A percentile compares a stretch with the other conserved stretches of the same genome.
phyloP scores from a whole-genome alignment of 2,329 filamentous ascomycete genomes.

The Cladosporium sp. region DNA sequence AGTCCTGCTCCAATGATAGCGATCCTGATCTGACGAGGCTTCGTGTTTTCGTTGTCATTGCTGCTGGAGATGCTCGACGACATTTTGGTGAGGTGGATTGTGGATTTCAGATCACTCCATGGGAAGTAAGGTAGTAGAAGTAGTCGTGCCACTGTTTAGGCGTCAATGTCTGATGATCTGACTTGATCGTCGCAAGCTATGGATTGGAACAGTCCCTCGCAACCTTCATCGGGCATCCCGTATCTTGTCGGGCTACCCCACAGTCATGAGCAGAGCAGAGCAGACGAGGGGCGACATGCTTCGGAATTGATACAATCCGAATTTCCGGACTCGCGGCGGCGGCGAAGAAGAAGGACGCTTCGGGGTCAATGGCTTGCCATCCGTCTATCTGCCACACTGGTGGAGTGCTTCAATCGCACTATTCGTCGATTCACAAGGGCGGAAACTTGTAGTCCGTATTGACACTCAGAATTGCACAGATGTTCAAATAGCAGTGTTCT shows the following conservation, averaged over 20 bases:
- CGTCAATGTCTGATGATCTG: neutral
- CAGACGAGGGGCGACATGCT: no score
- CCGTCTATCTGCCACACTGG: neutral
- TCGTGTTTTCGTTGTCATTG: neutral
- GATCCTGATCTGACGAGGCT: neutral
- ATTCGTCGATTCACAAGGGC: neutral
- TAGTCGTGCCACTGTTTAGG: neutral
- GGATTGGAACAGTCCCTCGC: neutral
- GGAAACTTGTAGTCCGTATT: no score
- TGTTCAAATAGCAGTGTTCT: no score
- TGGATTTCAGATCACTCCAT: neutral
- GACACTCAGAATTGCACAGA: no score
- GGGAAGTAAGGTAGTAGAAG: neutral
- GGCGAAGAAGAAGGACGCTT: neutral
- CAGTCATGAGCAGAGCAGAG: neutral
- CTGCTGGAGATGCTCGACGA: neutral
- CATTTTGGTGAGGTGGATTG: neutral
- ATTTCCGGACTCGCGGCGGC: no score
- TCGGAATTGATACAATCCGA: neutral
- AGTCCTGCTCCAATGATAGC: neutral
- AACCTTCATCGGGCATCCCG: neutral
- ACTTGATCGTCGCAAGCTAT: neutral
- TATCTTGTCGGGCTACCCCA: neutral
- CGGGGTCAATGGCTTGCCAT: no score
- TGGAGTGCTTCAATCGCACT: neutral